A percentile compares a stretch with the other conserved stretches of the same genome.
Conservation (phyloP, 2,329 filamentous ascomycete genomes). For the Monilinia fructigena region DNA sequence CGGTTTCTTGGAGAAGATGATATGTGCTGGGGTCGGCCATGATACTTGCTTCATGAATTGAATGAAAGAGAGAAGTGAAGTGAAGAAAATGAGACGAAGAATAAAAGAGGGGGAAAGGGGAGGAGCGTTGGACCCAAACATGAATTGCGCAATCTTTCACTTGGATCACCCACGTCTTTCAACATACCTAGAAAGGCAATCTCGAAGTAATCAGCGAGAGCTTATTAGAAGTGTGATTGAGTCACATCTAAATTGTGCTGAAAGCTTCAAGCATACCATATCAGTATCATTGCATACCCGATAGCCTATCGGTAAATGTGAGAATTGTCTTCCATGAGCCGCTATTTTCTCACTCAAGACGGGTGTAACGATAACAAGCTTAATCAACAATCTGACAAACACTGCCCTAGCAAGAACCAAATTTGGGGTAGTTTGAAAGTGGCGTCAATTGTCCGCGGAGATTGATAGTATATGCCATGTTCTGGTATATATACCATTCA, state of each 20-base stretch:
- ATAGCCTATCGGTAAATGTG: background rate
- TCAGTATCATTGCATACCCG: background rate
- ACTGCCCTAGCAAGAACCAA: background rate
- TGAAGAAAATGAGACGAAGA: background rate
- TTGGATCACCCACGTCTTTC: background rate
- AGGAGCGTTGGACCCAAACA: background rate
- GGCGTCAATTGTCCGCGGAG: background rate
- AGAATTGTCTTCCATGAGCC: background rate
- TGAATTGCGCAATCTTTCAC: background rate
- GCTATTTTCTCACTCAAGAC: background rate
- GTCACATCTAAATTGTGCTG: background rate
- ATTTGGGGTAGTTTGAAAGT: background rate
- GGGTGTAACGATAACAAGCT: background rate
- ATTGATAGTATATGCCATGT: background rate
- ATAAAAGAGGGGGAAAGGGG: background rate
- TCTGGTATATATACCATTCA: background rate
- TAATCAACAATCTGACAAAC: background rate
- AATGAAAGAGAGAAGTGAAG: background rate
- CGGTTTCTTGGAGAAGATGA: constrained; percentile 11
- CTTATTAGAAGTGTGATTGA: background rate
- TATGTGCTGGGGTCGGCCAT: background rate
- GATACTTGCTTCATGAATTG: background rate
- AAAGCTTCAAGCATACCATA: background rate
- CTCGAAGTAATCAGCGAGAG: background rate
- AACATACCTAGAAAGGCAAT: background rate